Percentiles rank a stretch among this genome's conserved stretches.
These are phyloP conservation scores for Amorphotheca resinae DNA, from an alignment of 495 filamentous ascomycete species.

Conservation along the genomic window DNA sequence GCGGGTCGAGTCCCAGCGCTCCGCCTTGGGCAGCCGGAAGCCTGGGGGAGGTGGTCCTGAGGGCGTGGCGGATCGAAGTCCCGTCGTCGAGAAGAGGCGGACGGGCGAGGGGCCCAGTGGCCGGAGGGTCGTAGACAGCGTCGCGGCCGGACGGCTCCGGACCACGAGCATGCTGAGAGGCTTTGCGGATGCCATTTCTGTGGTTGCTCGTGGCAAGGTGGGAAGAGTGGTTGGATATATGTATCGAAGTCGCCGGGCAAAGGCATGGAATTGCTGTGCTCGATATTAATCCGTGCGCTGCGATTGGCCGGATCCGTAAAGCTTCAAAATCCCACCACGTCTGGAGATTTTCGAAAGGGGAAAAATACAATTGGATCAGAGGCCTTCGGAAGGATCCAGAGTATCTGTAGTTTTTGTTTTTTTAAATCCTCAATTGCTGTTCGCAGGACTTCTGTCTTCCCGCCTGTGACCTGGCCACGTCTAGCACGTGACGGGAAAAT, in stretches of 20 bases:
- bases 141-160: conserved; percentile 30
- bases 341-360: background rate
- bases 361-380: conserved; percentile 8
- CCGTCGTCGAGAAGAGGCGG: conserved; percentile 30
- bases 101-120: conserved; percentile 23
- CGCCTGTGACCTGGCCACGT: background rate
- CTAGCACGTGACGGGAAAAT: conserved; percentile 8
- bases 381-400: too few species aligned
- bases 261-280: background rate
- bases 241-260: background rate
- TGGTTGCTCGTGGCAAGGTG: conserved; percentile 21
- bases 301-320: conserved; percentile 13
- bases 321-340: conserved; percentile 2
- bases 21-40: conserved; percentile 58
- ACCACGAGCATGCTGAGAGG: conserved; percentile 41
- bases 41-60: conserved; percentile 61
- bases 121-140: conserved; percentile 8
- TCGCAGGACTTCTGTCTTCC: too few species aligned
- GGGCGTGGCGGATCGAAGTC: conserved; percentile 63
- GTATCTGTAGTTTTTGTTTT: too few species aligned
- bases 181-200: conserved; percentile 39
- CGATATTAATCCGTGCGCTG: conserved; percentile 1
- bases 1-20: conserved; percentile 56
- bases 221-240: conserved; percentile 3
- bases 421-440: too few species aligned